A percentile compares a stretch with the other conserved stretches of the same genome.
Conservation (phyloP, 768 basidiomycete genomes). For the Trametes villosa region DNA sequence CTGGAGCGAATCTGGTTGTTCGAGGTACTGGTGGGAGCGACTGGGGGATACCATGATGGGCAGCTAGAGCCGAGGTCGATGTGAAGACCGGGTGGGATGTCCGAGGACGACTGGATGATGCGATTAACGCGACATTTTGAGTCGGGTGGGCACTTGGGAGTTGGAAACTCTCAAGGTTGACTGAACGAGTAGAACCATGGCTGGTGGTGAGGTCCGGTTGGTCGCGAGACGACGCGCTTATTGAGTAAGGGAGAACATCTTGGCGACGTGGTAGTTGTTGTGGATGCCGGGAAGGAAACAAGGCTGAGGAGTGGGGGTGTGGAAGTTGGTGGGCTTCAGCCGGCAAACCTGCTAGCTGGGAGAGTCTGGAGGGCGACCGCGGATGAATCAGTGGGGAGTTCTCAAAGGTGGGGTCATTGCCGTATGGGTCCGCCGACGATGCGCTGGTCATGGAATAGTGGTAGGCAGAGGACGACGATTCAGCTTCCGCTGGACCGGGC, state of each 20-base stretch:
- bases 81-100: slow-evolving; percentile 66
- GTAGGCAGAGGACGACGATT: slow-evolving; percentile 15
- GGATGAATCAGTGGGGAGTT: slow-evolving; percentile 31
- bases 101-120: slow-evolving; percentile 60
- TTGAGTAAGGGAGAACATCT: slow-evolving; percentile 29
- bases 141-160: slow-evolving; percentile 56
- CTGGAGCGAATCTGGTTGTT: slow-evolving; percentile 51
- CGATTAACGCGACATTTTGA: slow-evolving; percentile 65
- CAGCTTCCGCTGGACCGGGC: slow-evolving; percentile 5
- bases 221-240: slow-evolving; percentile 35
- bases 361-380: slow-evolving; percentile 34
- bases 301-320: slow-evolving; percentile 28
- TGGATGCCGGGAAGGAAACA: slow-evolving; percentile 29
- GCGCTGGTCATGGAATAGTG: slow-evolving; percentile 15
- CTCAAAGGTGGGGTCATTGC: slow-evolving; percentile 24
- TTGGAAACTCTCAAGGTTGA: slow-evolving; percentile 50
- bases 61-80: slow-evolving; percentile 68
- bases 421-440: slow-evolving; percentile 27
- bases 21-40: slow-evolving; percentile 70
- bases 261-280: slow-evolving; percentile 27
- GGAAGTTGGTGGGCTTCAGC: slow-evolving; percentile 19
- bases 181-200: slow-evolving; percentile 32
- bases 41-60: slow-evolving; percentile 81
- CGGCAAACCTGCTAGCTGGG: slow-evolving; percentile 24
- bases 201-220: slow-evolving; percentile 28